Evolutionary conservation across 495 filamentous ascomycete genomes (phyloP), one percentile per base, ranked within the genome.

Genomic region (Tuber aestivum): DNA sequence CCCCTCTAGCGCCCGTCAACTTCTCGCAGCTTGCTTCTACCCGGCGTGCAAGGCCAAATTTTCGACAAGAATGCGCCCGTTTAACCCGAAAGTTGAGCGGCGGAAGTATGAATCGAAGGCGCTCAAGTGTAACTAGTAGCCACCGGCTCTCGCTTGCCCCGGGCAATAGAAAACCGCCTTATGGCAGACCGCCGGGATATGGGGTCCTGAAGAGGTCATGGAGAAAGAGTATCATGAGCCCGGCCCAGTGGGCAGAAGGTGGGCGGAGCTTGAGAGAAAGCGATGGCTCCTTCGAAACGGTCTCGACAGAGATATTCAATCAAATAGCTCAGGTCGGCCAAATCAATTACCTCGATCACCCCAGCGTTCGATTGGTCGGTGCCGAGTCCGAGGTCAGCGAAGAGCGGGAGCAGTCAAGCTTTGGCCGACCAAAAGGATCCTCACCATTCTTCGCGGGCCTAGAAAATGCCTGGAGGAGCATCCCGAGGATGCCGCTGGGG

Each of bases 301-400:
- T 79, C 70, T 79, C 77, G 21, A 79, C 78, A 27, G 78, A 76
- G 61, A 79, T 79, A 5, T 79, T 79, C 61, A 79, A 79, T 21
- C 78, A 79, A 42, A 79, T 72, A 16, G 35, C 78, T 45, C 78
- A 79, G 42, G 70, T 79, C 70, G 45, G 76, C 23, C 77, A 79
- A 41, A 32, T 37, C 45, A 79, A 79, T 72, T 69, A 70, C n/a
- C 61, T 71, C 37, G 76, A 79, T 32, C 78, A 79, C 18, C 78
- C 78, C 1, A 79, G 78, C 72, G 73, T 79, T 44, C 70, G 78
- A 9, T 71, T 79, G 27, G 78, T 79, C 37, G 76, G 76, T 18
- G 78, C 71, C 70, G 78, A 72, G 14, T 73, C 78, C 1, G 78
- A 79, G 18, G 73, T 72, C 2, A 69, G 61, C 20, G 76, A 44